Conservation (phyloP, 129 eudicot genomes). For the Lonicera japonica region DNA sequence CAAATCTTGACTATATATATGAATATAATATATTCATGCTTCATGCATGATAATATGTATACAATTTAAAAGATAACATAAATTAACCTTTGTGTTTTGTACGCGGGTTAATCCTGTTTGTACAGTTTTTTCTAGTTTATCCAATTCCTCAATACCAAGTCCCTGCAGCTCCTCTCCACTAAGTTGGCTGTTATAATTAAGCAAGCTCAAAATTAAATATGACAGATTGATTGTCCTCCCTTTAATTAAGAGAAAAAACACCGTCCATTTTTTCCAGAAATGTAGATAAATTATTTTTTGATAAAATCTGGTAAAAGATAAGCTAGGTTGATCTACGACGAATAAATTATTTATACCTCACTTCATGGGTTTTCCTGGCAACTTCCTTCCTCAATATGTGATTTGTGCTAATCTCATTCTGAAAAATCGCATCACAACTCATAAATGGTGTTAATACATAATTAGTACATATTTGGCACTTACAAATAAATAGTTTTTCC, state of each 20-base stretch:
- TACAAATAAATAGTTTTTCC: too few species aligned
- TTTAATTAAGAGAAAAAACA: too few species aligned
- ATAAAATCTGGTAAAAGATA: too few species aligned
- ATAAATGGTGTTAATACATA: neutral
- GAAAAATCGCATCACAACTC: neutral
- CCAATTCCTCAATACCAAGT: constrained; percentile 23
- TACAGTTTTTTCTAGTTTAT: constrained; percentile 23
- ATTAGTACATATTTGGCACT: too few species aligned
- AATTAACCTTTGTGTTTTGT: constrained; percentile 24
- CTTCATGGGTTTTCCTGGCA: constrained; percentile 12
- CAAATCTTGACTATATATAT: too few species aligned
- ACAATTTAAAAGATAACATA: neutral
- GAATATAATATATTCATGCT: too few species aligned
- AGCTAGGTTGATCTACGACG: too few species aligned
- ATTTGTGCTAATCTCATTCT: constrained; percentile 8
- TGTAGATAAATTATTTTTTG: too few species aligned
- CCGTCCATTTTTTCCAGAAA: too few species aligned
- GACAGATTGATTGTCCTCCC: too few species aligned
- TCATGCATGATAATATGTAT: too few species aligned
- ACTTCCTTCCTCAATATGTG: constrained; percentile 13
- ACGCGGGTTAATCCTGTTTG: constrained; percentile 26
- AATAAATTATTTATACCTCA: constrained; percentile 17
- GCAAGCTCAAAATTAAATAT: neutral
- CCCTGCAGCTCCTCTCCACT: constrained; percentile 35
- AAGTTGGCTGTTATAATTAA: constrained; percentile 16